phyloP scores from a whole-genome alignment of 78 protist genomes.

The Capsaspora owczarzaki region DNA sequence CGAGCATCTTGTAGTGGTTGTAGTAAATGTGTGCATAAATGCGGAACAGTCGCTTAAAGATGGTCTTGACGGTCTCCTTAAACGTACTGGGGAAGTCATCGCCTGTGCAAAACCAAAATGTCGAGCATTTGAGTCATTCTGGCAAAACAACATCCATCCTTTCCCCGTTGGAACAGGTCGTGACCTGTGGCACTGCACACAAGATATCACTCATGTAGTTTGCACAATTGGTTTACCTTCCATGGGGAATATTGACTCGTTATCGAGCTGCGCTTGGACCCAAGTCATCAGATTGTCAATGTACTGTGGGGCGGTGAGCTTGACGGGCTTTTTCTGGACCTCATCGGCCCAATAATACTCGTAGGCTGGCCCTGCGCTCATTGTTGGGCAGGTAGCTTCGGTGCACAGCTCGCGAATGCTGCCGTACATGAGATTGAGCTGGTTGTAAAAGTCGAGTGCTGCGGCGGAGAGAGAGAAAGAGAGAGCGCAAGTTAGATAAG shows the following conservation, averaged over 20 bases:
- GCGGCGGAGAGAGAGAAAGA: neutral
- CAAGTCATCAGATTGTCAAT: constrained; percentile 90
- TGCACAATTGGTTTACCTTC: too few relatives aligned
- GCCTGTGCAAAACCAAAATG: neutral
- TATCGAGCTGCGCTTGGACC: constrained; percentile 88
- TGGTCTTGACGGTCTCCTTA: constrained; percentile 47
- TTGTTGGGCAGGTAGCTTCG: constrained; percentile 78
- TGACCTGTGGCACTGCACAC: too few relatives aligned
- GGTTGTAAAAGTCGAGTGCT: constrained; percentile 96
- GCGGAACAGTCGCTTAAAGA: constrained; percentile 77
- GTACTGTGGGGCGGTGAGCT: constrained; percentile 90
- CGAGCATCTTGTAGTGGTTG: constrained; percentile 75
- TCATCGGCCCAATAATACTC: constrained; percentile 83
- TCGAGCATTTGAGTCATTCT: neutral
- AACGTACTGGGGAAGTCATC: constrained; percentile 87
- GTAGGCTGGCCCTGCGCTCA: constrained; percentile 82
- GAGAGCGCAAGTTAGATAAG: neutral
- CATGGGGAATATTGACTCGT: constrained; percentile 87
- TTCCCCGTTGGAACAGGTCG: too few relatives aligned
- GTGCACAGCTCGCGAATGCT: constrained; percentile 94
- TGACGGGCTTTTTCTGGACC: constrained; percentile 73
- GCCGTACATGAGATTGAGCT: constrained; percentile 90
- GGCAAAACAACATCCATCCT: too few relatives aligned
- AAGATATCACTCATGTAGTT: too few relatives aligned
- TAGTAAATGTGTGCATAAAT: constrained; percentile 96